Base-by-base conservation (phyloP, 2,329 filamentous ascomycete species). In the Monosporascus ibericus region DNA sequence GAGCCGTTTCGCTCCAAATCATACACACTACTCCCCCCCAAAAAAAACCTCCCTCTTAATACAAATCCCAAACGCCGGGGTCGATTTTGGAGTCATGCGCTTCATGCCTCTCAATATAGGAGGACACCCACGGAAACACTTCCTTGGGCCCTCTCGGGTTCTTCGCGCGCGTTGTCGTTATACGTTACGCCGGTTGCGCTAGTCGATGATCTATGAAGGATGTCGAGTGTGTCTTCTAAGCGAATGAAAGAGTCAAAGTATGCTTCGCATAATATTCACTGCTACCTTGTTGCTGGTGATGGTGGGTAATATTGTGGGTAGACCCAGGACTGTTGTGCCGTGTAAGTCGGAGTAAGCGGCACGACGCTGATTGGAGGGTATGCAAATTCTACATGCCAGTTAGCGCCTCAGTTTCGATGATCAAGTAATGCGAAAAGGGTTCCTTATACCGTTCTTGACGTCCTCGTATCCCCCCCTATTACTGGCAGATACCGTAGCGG, bases 231-330 rank as follows among this genome's bases (percentile, higher is more conserved):
- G 38, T 40, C 6, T n/a, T 40, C 18, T 40, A 20, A n/a, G 38
- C 17, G 17, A n/a, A 40, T 18, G 38, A 20, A 40, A 20, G 6
- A n/a, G 38, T 20, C 38, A 7, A 40, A 40, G 8, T 48, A 8
- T 17, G 3, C 9, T 48, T 36, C 15, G 30, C 22, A 48, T 9
- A 15, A 8, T 5, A 27, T 25, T 24, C 49, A 18, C 11, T 48
- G 37, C 48, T 51, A 64, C 25, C 65, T 51, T 37, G 57, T 48
- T 27, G 59, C 60, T 48, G 60, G 64, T 22, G 62, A 63, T 36
- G 62, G 55, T 22, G 66, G 67, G 50, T 70, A 71, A 51, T 69
- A 68, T 56, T 69, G 63, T 24, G 64, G 64, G 51, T 70, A 71
- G 52, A 69, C 60, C 65, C 66, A 69, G 22, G 67, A 64, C 37